phyloP scores from a whole-genome alignment of 345 rosid genomes.

The Populus euphratica region DNA sequence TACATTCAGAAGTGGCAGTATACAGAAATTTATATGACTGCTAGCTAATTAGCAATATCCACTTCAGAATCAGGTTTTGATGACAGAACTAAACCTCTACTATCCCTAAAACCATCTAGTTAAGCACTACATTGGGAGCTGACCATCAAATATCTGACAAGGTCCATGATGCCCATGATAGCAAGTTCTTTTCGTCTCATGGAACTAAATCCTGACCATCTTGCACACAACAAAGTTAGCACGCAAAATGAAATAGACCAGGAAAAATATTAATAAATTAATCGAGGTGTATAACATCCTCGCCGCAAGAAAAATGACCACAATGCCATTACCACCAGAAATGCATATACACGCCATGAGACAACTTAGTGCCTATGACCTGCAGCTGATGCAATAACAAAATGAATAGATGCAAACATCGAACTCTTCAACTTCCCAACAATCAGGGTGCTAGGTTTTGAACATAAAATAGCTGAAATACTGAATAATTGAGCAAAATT shows the following conservation, averaged over 20 bases:
- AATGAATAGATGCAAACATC: neutral
- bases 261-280: neutral
- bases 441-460: neutral
- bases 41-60: neutral
- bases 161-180: constrained; percentile 21
- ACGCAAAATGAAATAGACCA: neutral
- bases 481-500: neutral
- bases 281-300: neutral
- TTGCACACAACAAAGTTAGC: constrained; percentile 28
- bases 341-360: neutral
- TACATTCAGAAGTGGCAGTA: neutral
- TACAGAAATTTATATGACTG: neutral
- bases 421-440: neutral
- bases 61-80: neutral
- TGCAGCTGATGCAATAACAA: neutral
- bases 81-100: neutral
- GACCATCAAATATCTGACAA: constrained; percentile 13
- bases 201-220: constrained; percentile 32
- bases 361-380: neutral
- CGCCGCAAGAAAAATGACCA: neutral
- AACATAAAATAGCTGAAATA: neutral
- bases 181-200: constrained; percentile 23
- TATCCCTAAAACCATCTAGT: neutral
- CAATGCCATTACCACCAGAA: neutral
- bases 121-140: constrained; percentile 1